Percentiles rank a stretch among this genome's conserved stretches.
Conservation (phyloP, 176 grass and related monocot species). For the Rhynchospora pubera region DNA sequence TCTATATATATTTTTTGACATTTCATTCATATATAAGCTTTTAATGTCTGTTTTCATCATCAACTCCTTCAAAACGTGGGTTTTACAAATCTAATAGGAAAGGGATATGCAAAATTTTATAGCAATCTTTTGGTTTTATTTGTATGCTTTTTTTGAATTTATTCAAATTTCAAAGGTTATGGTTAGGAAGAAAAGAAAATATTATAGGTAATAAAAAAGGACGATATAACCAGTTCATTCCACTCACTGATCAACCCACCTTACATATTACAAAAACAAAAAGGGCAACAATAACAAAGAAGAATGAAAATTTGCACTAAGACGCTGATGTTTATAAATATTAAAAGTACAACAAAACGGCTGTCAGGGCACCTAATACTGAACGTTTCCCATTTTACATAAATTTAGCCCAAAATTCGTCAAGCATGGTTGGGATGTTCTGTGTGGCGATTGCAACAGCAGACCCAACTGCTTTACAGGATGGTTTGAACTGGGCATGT, state of each 20-base stretch:
- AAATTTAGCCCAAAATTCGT: constrained; percentile 14
- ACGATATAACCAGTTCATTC: background rate
- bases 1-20: too few species aligned
- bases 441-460: constrained; percentile 73
- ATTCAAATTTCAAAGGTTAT: background rate
- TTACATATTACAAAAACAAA: background rate
- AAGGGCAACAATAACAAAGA: background rate
- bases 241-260: too few species aligned
- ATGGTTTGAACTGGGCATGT: constrained; percentile 68
- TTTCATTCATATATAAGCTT: background rate
- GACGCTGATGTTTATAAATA: background rate
- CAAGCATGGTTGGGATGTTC: constrained; percentile 42
- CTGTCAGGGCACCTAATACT: background rate
- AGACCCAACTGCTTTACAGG: constrained; percentile 41
- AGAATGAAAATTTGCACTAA: background rate
- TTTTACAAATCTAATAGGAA: background rate
- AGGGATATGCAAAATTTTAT: background rate
- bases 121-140: background rate
- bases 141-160: too few species aligned
- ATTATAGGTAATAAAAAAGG: background rate
- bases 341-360: background rate
- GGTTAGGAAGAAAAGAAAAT: background rate
- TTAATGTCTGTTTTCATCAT: background rate
- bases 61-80: background rate
- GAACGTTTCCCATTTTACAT: background rate